A percentile compares a stretch with the other conserved stretches of the same genome.
Evolutionary conservation across 305 asterid genomes (phyloP).

Genomic region (Striga hermonthica): DNA sequence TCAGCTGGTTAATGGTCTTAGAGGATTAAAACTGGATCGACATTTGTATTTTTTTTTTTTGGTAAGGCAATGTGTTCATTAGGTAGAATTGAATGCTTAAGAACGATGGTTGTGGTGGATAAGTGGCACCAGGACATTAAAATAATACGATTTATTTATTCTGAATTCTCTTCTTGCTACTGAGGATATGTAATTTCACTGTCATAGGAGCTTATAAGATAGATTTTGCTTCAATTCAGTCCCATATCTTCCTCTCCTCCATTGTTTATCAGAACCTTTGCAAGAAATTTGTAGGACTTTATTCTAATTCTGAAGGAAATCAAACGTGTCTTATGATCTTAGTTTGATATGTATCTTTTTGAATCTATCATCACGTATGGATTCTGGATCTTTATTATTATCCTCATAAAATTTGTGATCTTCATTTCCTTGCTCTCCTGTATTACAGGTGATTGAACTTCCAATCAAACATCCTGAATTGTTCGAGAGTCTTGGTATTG

Average conservation of each 20-base stretch:
- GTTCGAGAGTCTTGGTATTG: constrained; percentile 2
- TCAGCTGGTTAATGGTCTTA: neutral
- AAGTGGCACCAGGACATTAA: constrained; percentile 11
- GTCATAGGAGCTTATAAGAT: too few species aligned
- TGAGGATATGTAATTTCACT: neutral
- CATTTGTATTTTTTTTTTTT: neutral
- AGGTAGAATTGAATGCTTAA: constrained; percentile 14
- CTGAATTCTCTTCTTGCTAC: neutral
- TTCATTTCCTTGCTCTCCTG: neutral
- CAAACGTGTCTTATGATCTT: neutral
- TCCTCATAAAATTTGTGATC: neutral
- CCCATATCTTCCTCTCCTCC: neutral
- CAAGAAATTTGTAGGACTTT: neutral
- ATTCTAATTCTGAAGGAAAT: neutral
- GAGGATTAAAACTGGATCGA: neutral
- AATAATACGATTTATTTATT: neutral
- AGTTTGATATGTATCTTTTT: neutral
- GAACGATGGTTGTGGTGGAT: neutral
- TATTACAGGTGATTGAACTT: neutral
- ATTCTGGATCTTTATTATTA: too few species aligned
- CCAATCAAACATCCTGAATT: constrained; percentile 4
- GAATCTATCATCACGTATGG: neutral
- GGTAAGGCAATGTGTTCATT: neutral
- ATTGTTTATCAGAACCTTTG: neutral
- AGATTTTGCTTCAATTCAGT: neutral